Conservation (phyloP, 2,329 filamentous ascomycete genomes). For the Colletotrichum tabaci region DNA sequence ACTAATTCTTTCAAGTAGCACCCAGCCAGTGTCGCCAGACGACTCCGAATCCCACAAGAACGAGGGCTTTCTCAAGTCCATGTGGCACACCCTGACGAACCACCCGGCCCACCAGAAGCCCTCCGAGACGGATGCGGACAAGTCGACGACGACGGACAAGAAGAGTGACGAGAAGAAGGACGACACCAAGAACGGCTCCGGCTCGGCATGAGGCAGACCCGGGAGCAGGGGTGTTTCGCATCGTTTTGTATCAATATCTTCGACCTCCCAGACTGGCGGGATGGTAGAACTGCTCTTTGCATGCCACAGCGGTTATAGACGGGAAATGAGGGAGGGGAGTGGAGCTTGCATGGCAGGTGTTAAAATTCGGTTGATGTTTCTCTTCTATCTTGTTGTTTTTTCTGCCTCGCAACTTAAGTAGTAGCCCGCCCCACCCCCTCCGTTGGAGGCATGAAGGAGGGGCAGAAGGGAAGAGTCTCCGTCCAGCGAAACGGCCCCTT, state of each 20-base stretch:
- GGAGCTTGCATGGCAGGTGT: conserved; percentile 56
- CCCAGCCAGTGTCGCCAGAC: conserved; percentile 43
- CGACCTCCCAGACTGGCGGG: conserved; percentile 21
- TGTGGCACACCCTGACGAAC: conserved; percentile 94
- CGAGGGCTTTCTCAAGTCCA: conserved; percentile 92
- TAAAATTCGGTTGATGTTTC: conserved; percentile 52
- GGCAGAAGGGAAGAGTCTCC: not conserved
- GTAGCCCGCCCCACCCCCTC: not conserved
- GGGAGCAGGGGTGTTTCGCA: not conserved
- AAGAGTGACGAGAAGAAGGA: conserved; percentile 46
- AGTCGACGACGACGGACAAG: conserved; percentile 44
- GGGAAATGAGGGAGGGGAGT: conserved; percentile 13
- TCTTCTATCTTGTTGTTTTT: conserved; percentile 36
- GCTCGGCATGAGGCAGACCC: conserved; percentile 47
- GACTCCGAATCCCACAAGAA: conserved; percentile 74
- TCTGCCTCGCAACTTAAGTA: not conserved
- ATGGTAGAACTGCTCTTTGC: conserved; percentile 21
- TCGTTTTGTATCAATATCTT: conserved; percentile 44
- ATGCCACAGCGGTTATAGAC: conserved; percentile 38
- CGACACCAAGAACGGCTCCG: conserved; percentile 53
- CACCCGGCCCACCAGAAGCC: conserved; percentile 70
- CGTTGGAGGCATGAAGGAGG: conserved; percentile 12
- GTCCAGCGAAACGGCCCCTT: conserved; percentile 5
- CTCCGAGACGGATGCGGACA: conserved; percentile 47
- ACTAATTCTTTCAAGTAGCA: conserved; percentile 32